phyloP scores from a whole-genome alignment of 208 protist species.

The Novymonas esmeraldas region DNA sequence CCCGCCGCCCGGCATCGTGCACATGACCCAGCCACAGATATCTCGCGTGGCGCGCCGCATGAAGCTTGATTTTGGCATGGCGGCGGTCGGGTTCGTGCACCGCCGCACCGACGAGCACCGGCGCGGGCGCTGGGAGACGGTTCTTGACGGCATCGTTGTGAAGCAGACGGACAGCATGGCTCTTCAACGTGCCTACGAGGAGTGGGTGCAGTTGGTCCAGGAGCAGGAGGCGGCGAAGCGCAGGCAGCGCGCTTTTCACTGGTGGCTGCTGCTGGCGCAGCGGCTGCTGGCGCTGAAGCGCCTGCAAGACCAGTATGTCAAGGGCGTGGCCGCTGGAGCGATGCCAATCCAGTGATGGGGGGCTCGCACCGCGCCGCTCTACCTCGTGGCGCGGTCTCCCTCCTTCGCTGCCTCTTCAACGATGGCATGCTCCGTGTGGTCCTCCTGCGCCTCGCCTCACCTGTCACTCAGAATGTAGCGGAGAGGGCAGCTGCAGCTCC shows the following conservation, averaged over 20 bases:
- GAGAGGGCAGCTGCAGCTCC: too few relatives aligned
- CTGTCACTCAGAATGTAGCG: too few relatives aligned
- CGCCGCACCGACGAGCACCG: constrained; percentile 70
- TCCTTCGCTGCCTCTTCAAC: too few relatives aligned
- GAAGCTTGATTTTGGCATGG: constrained; percentile 74
- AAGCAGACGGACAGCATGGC: constrained; percentile 42
- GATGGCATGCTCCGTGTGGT: too few relatives aligned
- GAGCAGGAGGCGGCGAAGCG: constrained; percentile 84
- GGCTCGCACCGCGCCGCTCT: too few relatives aligned
- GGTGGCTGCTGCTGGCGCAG: constrained; percentile 85
- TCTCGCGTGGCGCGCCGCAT: constrained; percentile 83
- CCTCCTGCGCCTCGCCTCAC: too few relatives aligned
- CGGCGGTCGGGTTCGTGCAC: constrained; percentile 76
- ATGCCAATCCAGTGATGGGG: constrained; percentile 34
- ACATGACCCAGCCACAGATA: constrained; percentile 77
- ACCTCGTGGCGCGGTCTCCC: too few relatives aligned
- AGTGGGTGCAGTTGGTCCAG: constrained; percentile 81
- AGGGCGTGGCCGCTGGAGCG: constrained; percentile 48
- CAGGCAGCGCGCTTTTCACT: constrained; percentile 75
- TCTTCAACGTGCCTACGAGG: constrained; percentile 77
- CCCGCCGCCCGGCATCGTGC: constrained; percentile 60
- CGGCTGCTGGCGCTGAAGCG: constrained; percentile 76
- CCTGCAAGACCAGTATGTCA: constrained; percentile 76
- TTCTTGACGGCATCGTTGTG: constrained; percentile 87
- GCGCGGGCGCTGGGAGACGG: constrained; percentile 74